Evolutionary conservation across 805 yeast species (phyloP), one percentile per base, ranked within the genome.

Genomic region (Saturnispora bothae): DNA sequence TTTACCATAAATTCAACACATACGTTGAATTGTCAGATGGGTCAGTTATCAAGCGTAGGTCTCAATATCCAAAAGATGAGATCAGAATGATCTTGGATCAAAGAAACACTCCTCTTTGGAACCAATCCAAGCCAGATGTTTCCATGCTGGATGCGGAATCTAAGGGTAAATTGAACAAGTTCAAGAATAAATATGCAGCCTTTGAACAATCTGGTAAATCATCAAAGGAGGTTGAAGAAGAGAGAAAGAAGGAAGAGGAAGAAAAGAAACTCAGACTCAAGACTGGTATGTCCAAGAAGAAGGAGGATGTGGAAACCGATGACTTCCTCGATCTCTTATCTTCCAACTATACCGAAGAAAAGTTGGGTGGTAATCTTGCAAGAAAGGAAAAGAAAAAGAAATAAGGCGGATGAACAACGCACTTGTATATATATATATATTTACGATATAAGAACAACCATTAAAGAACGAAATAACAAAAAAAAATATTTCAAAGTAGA

Each of bases 11-110:
- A 58, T 92, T 92, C 57, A 86, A 89, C 46, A 81, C 88, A 23
- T 61, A 70, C 27, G 88, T 92, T n/a, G 95, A 89, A 60, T 69
- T 88, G 42, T 80, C 94, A 47, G 98, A 92, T 57, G 98, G 98
- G 2, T 82, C 96, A 22, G 95, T 94, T 2, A 67, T 86, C 25
- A 66, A 65, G 26, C 73, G 98, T 60, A 71, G 83, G 50, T 76
- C 95, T 1, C 94, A 83, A 47, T 84, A 76, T 43, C 98, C 98
- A 9, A 82, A 84, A 51, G 78, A 73, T 38, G 96, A 92, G 53
- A 66, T 83, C 51, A 69, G 92, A 56, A 75, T 85, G 73, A 73
- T 92, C 49, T 74, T 77, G 37, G 98, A 92, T 60, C 94, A 83
- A 67, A 76, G 95, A 61, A 83, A 83, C 52, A 77, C 75, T 51